Evolutionary conservation across 2,329 filamentous ascomycete species (phyloP).

Genomic region (Venturia asperata): DNA sequence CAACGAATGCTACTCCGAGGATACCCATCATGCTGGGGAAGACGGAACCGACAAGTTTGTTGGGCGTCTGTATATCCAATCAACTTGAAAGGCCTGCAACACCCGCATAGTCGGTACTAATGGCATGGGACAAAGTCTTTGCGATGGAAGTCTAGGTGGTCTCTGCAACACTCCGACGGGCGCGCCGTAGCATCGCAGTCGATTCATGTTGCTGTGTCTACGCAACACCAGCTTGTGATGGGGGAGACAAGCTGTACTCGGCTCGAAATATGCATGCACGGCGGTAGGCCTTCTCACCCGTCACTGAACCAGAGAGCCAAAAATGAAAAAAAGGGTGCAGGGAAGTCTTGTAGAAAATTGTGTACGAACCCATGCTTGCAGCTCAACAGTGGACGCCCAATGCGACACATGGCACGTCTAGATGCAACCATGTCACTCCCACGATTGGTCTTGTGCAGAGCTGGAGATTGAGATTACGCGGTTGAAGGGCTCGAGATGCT

Average conservation of each 20-base stretch:
- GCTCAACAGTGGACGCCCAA: background rate
- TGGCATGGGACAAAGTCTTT: background rate
- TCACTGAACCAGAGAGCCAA: background rate
- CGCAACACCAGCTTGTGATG: background rate
- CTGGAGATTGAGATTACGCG: background rate
- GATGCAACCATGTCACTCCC: background rate
- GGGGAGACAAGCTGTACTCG: background rate
- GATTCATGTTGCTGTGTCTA: background rate
- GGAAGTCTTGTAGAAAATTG: background rate
- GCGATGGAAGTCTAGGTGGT: background rate
- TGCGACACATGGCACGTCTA: background rate
- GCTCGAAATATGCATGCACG: background rate
- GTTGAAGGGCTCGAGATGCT: background rate
- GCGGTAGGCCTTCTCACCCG: background rate
- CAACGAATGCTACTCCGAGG: background rate
- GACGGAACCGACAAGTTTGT: background rate
- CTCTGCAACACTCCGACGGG: background rate
- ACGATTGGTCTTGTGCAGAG: slow-evolving; percentile 6
- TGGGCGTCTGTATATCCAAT: background rate
- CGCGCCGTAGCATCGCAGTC: background rate
- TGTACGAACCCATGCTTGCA: background rate
- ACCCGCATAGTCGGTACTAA: background rate
- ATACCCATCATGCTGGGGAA: background rate
- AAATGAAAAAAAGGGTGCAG: background rate
- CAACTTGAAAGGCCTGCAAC: background rate